Percentiles rank a stretch among this genome's conserved stretches.
These are phyloP conservation scores for Linderniella brevidens DNA, from an alignment of 257 asterid species.

Conservation along the genomic window DNA sequence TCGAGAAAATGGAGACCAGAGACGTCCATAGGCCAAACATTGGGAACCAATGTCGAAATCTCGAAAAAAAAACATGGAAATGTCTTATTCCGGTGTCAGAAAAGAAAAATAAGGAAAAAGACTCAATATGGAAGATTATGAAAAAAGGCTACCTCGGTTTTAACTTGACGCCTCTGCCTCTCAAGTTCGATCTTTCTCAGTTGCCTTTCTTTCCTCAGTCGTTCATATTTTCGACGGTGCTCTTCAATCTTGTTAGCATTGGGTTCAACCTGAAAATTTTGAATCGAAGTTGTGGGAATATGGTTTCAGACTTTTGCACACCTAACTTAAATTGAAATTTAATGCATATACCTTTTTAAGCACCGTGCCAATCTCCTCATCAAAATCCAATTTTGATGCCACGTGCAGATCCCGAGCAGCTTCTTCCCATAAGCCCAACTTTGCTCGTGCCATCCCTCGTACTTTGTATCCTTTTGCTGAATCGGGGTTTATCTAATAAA, in stretches of 20 bases:
- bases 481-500: constrained; percentile 54
- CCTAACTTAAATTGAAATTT: not conserved
- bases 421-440: constrained; percentile 81
- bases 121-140: too few relatives aligned
- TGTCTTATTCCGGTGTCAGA: too few relatives aligned
- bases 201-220: constrained; percentile 39
- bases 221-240: constrained; percentile 54
- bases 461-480: constrained; percentile 77
- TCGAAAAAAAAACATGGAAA: too few relatives aligned
- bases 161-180: too few relatives aligned
- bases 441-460: constrained; percentile 64
- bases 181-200: constrained; percentile 16
- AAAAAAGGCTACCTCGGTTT: too few relatives aligned
- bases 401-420: constrained; percentile 57
- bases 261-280: constrained; percentile 48
- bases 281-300: not conserved
- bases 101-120: too few relatives aligned
- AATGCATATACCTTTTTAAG: constrained; percentile 36
- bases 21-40: too few relatives aligned
- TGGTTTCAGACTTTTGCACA: not conserved
- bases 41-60: too few relatives aligned
- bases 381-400: constrained; percentile 60
- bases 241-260: constrained; percentile 50
- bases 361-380: constrained; percentile 42
- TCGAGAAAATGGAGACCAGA: too few relatives aligned